These are phyloP conservation scores for Asclepias syriaca DNA, from an alignment of 257 asterid genomes.

Conservation along the genomic window DNA sequence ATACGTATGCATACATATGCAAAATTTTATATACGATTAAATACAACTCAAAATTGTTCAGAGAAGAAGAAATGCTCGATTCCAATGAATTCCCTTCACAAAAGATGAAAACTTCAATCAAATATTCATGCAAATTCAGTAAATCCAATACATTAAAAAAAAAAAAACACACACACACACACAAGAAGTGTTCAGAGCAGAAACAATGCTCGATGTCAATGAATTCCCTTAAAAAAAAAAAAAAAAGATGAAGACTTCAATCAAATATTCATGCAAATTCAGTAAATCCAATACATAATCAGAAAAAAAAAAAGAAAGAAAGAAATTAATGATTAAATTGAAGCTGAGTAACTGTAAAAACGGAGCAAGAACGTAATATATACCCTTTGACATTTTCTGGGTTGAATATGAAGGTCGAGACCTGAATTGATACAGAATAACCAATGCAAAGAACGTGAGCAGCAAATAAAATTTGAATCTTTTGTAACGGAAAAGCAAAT, in stretches of 20 bases:
- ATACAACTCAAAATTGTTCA: neutral
- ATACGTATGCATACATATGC: neutral
- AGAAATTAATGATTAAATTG: too few relatives aligned
- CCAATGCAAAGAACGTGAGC: neutral
- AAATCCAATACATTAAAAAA: neutral
- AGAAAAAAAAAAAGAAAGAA: neutral
- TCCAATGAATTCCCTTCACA: neutral
- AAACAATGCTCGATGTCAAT: too few relatives aligned
- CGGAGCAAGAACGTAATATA: neutral
- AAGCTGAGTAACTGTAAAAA: neutral
- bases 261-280: neutral
- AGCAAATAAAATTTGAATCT: neutral
- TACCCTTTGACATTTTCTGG: conserved; percentile 21
- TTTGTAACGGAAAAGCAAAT: neutral
- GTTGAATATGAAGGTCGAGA: neutral
- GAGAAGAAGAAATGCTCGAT: neutral
- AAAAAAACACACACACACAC: too few relatives aligned
- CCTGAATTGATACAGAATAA: neutral
- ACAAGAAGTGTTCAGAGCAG: too few relatives aligned
- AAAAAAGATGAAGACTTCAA: neutral
- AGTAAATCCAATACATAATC: neutral
- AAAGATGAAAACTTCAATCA: neutral
- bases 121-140: neutral
- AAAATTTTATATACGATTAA: neutral
- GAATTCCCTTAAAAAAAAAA: neutral